Evolutionary conservation across 768 basidiomycete species (phyloP).

Genomic region (Collybia sp.): DNA sequence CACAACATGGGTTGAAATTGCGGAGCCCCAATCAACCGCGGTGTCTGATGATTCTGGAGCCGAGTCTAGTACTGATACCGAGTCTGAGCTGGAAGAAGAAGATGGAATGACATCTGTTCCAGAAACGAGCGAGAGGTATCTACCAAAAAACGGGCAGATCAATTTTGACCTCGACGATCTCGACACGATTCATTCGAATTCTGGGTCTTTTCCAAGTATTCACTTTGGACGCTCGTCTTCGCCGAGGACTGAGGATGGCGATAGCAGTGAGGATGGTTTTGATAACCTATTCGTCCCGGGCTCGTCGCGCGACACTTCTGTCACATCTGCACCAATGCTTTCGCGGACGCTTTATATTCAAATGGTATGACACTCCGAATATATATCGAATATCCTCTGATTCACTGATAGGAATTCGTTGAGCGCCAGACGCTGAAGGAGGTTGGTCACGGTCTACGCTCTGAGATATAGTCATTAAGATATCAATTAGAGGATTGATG

Average conservation of each 20-base stretch:
- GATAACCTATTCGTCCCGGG: constrained; percentile 28
- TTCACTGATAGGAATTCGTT: constrained; percentile 67
- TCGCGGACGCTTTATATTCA: constrained; percentile 84
- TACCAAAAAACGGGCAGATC: constrained; percentile 51
- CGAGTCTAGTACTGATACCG: constrained; percentile 22
- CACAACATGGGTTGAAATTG: constrained; percentile 84
- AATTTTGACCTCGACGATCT: constrained; percentile 59
- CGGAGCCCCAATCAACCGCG: constrained; percentile 25
- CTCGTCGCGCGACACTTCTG: constrained; percentile 5
- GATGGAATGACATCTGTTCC: constrained; percentile 58
- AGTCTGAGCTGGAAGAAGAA: constrained; percentile 29
- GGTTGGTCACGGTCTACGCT: constrained; percentile 28
- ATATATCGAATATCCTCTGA: constrained; percentile 1
- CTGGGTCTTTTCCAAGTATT: constrained; percentile 78
- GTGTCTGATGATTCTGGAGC: constrained; percentile 28
- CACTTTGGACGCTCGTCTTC: constrained; percentile 59
- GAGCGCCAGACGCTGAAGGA: constrained; percentile 89
- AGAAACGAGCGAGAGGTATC: constrained; percentile 23
- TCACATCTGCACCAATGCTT: constrained; percentile 22
- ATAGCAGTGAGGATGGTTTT: constrained; percentile 35
- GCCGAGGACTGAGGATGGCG: constrained; percentile 25
- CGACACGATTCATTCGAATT: constrained; percentile 54
- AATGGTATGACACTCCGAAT: constrained; percentile 53
- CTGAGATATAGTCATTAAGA: not conserved
- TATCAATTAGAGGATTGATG: constrained; percentile 58